phyloP scores from a whole-genome alignment of 2,329 filamentous ascomycete species.

The Ascocoryne sarcoides region DNA sequence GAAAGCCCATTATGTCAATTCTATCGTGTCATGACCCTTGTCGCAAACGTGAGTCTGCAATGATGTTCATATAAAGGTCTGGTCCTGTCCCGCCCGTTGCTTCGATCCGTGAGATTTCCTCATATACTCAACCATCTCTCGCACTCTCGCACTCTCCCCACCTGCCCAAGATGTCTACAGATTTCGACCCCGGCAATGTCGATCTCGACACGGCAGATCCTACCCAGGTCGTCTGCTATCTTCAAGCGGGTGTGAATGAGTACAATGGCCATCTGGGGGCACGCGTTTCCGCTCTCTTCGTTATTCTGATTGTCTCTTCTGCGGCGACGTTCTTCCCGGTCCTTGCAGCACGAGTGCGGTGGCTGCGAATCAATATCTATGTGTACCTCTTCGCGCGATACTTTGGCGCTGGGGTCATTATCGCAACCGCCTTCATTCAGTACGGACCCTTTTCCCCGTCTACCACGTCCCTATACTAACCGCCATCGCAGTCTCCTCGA shows the following conservation, averaged over 20 bases:
- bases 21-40: not conserved
- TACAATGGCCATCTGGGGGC: conserved; percentile 52
- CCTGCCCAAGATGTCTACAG: conserved; percentile 8
- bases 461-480: not conserved
- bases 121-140: no score
- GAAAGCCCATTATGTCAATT: not conserved
- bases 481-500: conserved; percentile 33
- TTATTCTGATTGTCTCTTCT: conserved; percentile 57
- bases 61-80: not conserved
- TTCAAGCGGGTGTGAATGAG: conserved; percentile 38
- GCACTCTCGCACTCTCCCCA: not conserved
- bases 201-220: conserved; percentile 35
- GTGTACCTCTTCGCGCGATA: conserved; percentile 57
- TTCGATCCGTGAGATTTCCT: not conserved
- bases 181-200: conserved; percentile 35
- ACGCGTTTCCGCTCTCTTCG: conserved; percentile 65
- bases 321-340: conserved; percentile 59
- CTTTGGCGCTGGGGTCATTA: conserved; percentile 69
- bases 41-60: not conserved
- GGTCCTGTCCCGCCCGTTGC: not conserved
- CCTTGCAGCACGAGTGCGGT: conserved; percentile 48
- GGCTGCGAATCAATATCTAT: conserved; percentile 51
- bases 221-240: conserved; percentile 40
- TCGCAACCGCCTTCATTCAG: conserved; percentile 72
- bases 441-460: conserved; percentile 37